Conservation (phyloP, 2,329 filamentous ascomycete species). For the Penicillium decumbens region DNA sequence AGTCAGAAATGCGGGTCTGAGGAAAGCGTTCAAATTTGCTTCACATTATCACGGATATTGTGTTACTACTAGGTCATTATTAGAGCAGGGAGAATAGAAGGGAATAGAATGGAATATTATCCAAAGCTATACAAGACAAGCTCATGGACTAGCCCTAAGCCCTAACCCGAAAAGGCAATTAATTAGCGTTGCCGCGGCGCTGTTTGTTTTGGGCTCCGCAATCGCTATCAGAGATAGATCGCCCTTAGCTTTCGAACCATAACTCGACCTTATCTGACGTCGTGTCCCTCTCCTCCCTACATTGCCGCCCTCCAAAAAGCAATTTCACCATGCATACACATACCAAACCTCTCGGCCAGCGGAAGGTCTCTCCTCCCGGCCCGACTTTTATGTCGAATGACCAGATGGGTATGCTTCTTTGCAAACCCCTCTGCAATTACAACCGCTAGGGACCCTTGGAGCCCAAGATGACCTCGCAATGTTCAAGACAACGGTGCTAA, state of each 20-base stretch:
- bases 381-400: constrained; percentile 46
- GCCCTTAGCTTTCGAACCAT: background rate
- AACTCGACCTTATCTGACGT: constrained; percentile 10
- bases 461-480: background rate
- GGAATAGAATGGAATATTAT: too few species aligned
- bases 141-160: constrained; percentile 16
- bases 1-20: background rate
- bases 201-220: constrained; percentile 24
- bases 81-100: background rate
- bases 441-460: background rate
- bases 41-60: background rate
- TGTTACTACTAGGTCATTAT: background rate
- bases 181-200: constrained; percentile 21
- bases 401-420: constrained; percentile 39
- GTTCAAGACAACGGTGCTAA: constrained; percentile 5
- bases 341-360: constrained; percentile 33
- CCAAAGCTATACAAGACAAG: background rate
- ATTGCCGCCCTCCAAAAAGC: constrained; percentile 1
- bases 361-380: constrained; percentile 46
- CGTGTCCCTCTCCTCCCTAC: constrained; percentile 3
- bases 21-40: background rate
- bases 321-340: constrained; percentile 39
- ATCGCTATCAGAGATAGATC: constrained; percentile 1
- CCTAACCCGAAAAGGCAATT: constrained; percentile 12
- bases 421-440: background rate